These are phyloP conservation scores for Termitomyces sp. DNA, from an alignment of 768 basidiomycete genomes.

Conservation along the genomic window DNA sequence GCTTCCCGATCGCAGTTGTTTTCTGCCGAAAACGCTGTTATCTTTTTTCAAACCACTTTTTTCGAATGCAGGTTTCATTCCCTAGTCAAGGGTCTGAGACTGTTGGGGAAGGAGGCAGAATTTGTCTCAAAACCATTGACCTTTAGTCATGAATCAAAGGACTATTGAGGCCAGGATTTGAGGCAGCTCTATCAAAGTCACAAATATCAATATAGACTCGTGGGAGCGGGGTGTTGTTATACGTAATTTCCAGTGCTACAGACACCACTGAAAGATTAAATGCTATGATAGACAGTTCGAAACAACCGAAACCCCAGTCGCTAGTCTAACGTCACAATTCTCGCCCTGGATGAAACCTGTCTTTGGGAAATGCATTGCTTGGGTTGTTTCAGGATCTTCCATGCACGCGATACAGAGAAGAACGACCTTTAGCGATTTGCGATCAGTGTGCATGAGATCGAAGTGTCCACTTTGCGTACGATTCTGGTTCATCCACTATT, in stretches of 20 bases:
- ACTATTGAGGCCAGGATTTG: too few species aligned
- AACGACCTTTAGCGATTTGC: background rate
- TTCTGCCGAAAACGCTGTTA: too few species aligned
- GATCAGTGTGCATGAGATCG: constrained; percentile 15
- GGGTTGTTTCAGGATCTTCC: constrained; percentile 21
- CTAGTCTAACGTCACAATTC: too few species aligned
- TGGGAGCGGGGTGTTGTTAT: too few species aligned
- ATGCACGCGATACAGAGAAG: constrained; percentile 5
- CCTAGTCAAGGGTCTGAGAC: background rate
- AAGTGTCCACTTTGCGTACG: constrained; percentile 26
- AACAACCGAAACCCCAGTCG: too few species aligned
- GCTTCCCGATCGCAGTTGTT: too few species aligned
- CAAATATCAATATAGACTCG: too few species aligned
- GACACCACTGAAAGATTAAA: too few species aligned
- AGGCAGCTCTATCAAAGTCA: too few species aligned
- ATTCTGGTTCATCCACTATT: constrained; percentile 14
- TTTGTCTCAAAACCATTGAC: background rate
- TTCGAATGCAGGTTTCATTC: background rate
- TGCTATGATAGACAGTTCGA: too few species aligned
- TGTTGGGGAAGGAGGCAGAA: background rate
- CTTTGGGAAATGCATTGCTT: constrained; percentile 16
- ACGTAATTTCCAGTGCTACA: too few species aligned
- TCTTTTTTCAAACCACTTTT: background rate
- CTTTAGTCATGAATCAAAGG: background rate
- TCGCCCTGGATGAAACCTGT: too few species aligned